Evolutionary conservation across 441 rosid species (phyloP), one percentile per base, ranked within the genome.

Genomic region (Mallotus repandus): DNA sequence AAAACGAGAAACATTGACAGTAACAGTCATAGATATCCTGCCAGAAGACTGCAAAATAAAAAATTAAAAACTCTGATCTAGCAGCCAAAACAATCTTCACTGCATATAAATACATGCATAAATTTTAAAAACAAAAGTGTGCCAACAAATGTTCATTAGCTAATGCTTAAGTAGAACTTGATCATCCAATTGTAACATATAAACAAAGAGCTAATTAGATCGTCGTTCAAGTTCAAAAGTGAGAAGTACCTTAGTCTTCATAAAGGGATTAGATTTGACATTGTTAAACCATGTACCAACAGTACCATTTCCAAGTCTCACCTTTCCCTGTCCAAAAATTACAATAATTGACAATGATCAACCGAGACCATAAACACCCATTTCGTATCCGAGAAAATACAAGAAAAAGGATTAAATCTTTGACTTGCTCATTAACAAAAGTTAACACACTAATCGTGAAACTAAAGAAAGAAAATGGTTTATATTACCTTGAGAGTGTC

Each of bases 1-100:
- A 69, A 95, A 93, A 73, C 93, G 94, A 77, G 98, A 93, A 59
- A 81, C 90, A 72, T 85, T 84, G 50, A 86, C 88, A 12, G 93
- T 84, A 57, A 78, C 81, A 63, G 88, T 64, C 97, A 93, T 93
- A 63, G 87, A 80, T 73, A 89, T 82, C 72, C 92, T 78, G 55
- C 64, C 43, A 15, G 64, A 60, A 25, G 70, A 66, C 70, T 66
- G 45, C 87, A 7, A 86, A 78, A 79, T 4, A 13, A 22, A 46
- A 48, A 46, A 65, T 21, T 5, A 21, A 48, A 65, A 46, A 21
- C 55, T 46, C 55, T 22, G 41, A 65, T 48, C 41, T 21, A 12
- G 38, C 46, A 45, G 9, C 53, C n/a, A 64, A 46, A 45, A n/a
- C 54, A 64, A 46, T 45, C 52, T 63, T 7, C 46, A 63, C 52